Conservation (phyloP, 139 green algal species). For the Closterium sp. region DNA sequence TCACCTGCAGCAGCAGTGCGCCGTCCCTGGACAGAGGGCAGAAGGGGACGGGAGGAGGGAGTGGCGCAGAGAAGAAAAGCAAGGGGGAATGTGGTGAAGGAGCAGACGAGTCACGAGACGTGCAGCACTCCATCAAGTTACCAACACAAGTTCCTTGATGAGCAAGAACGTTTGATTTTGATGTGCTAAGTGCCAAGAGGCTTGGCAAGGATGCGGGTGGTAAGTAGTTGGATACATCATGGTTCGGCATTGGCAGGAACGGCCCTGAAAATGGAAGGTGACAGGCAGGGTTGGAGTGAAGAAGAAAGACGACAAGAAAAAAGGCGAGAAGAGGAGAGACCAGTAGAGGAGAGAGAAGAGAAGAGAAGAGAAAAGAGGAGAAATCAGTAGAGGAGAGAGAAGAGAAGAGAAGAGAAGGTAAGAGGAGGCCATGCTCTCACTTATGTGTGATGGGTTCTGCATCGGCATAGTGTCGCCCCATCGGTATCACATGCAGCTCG, state of each 20-base stretch:
- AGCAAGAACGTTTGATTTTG: no score
- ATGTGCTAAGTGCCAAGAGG: not conserved
- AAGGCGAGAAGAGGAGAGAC: no score
- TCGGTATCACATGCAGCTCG: not conserved
- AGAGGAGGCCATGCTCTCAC: not conserved
- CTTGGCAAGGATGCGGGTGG: no score
- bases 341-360: no score
- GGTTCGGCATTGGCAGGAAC: not conserved
- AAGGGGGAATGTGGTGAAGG: not conserved
- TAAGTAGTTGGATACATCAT: not conserved
- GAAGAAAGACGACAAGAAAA: not conserved
- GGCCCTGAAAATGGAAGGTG: not conserved
- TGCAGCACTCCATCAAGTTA: not conserved
- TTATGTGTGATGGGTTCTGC: not conserved
- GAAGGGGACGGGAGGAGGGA: not conserved
- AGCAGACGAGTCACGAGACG: not conserved
- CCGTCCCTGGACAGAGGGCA: not conserved
- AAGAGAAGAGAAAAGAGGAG: no score
- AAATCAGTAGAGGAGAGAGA: no score
- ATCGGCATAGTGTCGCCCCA: not conserved
- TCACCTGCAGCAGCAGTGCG: constrained; percentile 7
- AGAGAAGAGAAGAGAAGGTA: no score
- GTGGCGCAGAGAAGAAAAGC: not conserved
- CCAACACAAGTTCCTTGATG: no score
- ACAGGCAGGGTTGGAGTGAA: not conserved